phyloP scores from a whole-genome alignment of 805 yeast species.

The Candida coquimbonensis region DNA sequence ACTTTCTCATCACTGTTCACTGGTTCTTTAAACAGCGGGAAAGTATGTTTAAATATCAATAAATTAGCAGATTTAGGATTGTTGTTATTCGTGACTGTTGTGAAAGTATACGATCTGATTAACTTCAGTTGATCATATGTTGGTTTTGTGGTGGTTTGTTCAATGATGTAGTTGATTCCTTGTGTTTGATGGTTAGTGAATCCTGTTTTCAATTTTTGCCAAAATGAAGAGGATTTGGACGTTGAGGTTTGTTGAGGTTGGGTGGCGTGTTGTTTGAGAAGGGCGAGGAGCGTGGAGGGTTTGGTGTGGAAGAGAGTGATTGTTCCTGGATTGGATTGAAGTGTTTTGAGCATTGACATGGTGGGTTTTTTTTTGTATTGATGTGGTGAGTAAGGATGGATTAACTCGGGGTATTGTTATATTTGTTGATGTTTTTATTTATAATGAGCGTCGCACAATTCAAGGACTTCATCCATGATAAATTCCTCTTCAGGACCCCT shows the following conservation, averaged over 20 bases:
- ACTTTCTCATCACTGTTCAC: not conserved
- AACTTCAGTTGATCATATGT: conserved; percentile 22
- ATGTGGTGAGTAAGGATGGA: not conserved
- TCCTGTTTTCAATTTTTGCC: conserved; percentile 16
- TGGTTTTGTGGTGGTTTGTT: conserved; percentile 9
- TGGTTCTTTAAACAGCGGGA: conserved; percentile 14
- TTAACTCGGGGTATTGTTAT: not conserved
- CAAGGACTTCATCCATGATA: no score
- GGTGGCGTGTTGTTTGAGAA: conserved; percentile 11
- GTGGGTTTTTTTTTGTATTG: no score
- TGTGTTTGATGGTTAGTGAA: conserved; percentile 9
- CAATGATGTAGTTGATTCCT: not conserved
- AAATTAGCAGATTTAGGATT: conserved; percentile 5
- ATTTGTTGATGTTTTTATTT: no score
- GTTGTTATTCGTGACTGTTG: conserved; percentile 2
- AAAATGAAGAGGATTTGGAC: conserved; percentile 7
- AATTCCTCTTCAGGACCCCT: no score
- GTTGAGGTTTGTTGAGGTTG: not conserved
- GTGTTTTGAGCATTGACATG: conserved; percentile 43
- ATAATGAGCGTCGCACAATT: no score
- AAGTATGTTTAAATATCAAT: conserved; percentile 12
- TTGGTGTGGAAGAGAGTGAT: conserved; percentile 34
- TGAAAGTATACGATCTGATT: conserved; percentile 12
- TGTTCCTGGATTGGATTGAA: conserved; percentile 38
- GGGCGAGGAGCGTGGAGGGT: not conserved